These are phyloP conservation scores for Urtica urens DNA, from an alignment of 306 rosid genomes.

Conservation along the genomic window DNA sequence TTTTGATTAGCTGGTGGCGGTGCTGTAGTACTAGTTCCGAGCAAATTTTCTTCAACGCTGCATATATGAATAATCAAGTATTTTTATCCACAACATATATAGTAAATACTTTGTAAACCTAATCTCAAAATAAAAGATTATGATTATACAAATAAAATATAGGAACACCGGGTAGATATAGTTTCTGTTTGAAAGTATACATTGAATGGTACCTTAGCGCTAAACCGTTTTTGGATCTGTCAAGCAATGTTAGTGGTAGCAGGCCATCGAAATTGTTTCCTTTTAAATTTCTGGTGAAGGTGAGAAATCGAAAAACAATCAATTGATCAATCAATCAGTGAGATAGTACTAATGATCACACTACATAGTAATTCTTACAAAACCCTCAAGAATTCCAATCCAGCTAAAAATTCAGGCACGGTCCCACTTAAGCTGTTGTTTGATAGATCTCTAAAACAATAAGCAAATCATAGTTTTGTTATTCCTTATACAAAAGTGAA, in stretches of 20 bases:
- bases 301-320: neutral
- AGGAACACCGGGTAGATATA: neutral
- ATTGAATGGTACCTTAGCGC: conserved; percentile 18
- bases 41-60: neutral
- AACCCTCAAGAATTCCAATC: conserved; percentile 18
- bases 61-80: neutral
- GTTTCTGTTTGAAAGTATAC: neutral
- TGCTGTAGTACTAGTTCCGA: neutral
- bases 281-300: conserved; percentile 20
- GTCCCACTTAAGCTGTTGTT: conserved; percentile 28
- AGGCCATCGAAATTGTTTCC: conserved; percentile 29
- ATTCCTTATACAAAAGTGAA: neutral
- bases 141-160: neutral
- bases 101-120: too few relatives aligned
- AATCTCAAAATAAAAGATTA: too few relatives aligned
- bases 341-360: too few relatives aligned
- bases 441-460: conserved; percentile 37
- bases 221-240: conserved; percentile 25
- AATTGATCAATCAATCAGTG: neutral
- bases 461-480: neutral
- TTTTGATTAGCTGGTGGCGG: neutral
- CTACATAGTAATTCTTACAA: conserved; percentile 23
- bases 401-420: conserved; percentile 30
- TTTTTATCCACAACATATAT: too few relatives aligned
- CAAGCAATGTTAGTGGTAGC: conserved; percentile 20